These are phyloP conservation scores for Pythium phragmiticola DNA, from an alignment of 352 stramenopile species.

Conservation along the genomic window DNA sequence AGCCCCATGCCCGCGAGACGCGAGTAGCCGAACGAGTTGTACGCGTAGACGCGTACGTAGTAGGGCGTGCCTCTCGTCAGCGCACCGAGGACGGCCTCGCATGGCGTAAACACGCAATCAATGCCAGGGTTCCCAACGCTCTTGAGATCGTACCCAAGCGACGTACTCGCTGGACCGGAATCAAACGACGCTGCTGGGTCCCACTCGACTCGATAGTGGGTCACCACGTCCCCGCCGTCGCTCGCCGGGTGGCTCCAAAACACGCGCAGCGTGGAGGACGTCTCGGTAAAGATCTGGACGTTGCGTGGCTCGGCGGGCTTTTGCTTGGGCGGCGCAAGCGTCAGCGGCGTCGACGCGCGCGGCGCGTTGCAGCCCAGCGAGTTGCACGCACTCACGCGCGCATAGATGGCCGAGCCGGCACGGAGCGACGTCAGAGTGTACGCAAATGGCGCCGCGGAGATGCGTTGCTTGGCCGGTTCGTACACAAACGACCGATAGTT, in stretches of 20 bases:
- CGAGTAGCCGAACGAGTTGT: constrained; percentile 93
- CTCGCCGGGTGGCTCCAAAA: constrained; percentile 88
- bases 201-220: constrained; percentile 96
- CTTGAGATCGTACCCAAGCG: constrained; percentile 79
- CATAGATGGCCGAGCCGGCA: constrained; percentile 80
- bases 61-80: constrained; percentile 81
- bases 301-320: constrained; percentile 80
- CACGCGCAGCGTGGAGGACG: constrained; percentile 76
- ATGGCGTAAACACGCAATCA: constrained; percentile 79
- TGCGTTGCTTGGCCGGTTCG: constrained; percentile 16
- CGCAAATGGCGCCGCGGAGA: constrained; percentile 25
- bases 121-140: constrained; percentile 59
- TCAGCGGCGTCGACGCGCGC: constrained; percentile 67
- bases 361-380: constrained; percentile 87
- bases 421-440: constrained; percentile 67
- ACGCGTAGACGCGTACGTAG: constrained; percentile 90
- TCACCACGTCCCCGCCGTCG: constrained; percentile 91
- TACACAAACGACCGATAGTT: constrained; percentile 53
- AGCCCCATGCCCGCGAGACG: constrained; percentile 53
- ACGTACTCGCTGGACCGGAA: constrained; percentile 59
- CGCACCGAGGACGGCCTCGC: constrained; percentile 77
- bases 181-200: constrained; percentile 85
- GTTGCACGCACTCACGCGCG: constrained; percentile 90
- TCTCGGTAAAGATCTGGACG: constrained; percentile 73
- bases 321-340: constrained; percentile 79